These are phyloP conservation scores for Piromyces finnis DNA, from an alignment of 192 early-diverging fungal species.

Conservation along the genomic window DNA sequence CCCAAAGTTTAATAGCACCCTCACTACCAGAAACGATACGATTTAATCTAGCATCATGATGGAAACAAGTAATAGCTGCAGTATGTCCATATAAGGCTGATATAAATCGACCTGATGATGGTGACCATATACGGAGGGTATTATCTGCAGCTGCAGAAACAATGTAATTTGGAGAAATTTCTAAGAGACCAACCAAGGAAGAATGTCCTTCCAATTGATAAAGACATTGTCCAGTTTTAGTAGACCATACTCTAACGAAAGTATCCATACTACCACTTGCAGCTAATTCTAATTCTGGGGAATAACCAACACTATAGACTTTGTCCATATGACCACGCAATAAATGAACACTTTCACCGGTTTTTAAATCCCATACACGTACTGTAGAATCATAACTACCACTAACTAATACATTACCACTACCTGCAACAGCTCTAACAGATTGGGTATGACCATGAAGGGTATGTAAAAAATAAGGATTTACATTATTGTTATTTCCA, in stretches of 20 bases:
- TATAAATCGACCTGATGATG: conserved; percentile 35
- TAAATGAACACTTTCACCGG: conserved; percentile 43
- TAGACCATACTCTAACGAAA: conserved; percentile 81
- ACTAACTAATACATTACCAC: conserved; percentile 68
- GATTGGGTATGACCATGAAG: conserved; percentile 75
- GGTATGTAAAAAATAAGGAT: conserved; percentile 68
- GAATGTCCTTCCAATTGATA: conserved; percentile 74
- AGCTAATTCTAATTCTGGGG: conserved; percentile 59
- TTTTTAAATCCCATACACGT: conserved; percentile 73
- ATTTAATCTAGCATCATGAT: conserved; percentile 75
- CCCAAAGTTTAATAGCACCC: conserved; percentile 90
- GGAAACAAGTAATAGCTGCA: conserved; percentile 95
- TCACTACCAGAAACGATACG: conserved; percentile 85
- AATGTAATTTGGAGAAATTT: conserved; percentile 62
- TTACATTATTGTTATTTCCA: conserved; percentile 5
- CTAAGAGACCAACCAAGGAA: conserved; percentile 85
- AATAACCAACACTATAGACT: conserved; percentile 88
- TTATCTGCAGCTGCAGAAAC: conserved; percentile 92
- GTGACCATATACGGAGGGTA: conserved; percentile 82
- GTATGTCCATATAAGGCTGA: conserved; percentile 51
- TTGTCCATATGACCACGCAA: conserved; percentile 80
- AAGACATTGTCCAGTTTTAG: conserved; percentile 58
- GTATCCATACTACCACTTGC: conserved; percentile 92
- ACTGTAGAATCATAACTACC: conserved; percentile 86
- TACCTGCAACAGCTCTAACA: conserved; percentile 82